These are phyloP conservation scores for Eutypa lata DNA, from an alignment of 2,329 filamentous ascomycete genomes.

Conservation along the genomic window DNA sequence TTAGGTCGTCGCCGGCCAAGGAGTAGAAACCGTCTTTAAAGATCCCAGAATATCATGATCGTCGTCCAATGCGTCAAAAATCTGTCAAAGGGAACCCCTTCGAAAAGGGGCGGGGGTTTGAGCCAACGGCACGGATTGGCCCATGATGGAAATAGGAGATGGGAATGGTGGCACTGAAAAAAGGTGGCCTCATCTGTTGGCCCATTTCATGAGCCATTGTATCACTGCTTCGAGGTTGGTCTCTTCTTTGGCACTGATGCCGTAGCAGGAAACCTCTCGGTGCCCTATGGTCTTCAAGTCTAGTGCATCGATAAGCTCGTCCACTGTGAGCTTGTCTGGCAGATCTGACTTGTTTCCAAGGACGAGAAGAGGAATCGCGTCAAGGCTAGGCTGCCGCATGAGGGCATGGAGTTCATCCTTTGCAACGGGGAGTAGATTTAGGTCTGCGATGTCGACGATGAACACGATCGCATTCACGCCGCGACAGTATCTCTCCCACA, in stretches of 20 bases:
- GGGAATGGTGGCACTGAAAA: slow-evolving; percentile 1
- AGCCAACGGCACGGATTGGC: slow-evolving; percentile 8
- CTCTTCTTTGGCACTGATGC: slow-evolving; percentile 97
- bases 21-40: slow-evolving; percentile 24
- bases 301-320: slow-evolving; percentile 91
- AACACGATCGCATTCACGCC: slow-evolving; percentile 98
- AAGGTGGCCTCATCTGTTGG: slow-evolving; percentile 58
- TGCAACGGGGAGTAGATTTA: slow-evolving; percentile 74
- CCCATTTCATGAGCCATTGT: slow-evolving; percentile 91
- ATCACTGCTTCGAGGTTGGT: slow-evolving; percentile 97
- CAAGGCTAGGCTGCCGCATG: slow-evolving; percentile 77
- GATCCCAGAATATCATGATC: slow-evolving; percentile 28
- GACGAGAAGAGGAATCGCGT: slow-evolving; percentile 88
- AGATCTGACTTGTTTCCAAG: slow-evolving; percentile 97
- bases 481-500: slow-evolving; percentile 99
- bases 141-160: slow-evolving; percentile 6
- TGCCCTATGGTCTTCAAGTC: slow-evolving; percentile 85
- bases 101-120: slow-evolving; percentile 4
- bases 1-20: slow-evolving; percentile 29
- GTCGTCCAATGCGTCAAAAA: slow-evolving; percentile 26
- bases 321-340: slow-evolving; percentile 83
- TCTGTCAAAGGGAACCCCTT: slow-evolving; percentile 15
- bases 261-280: slow-evolving; percentile 96
- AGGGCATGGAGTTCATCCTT: slow-evolving; percentile 90
- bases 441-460: slow-evolving; percentile 94